Evolutionary conservation across 1,284 basidiomycete species (phyloP), one percentile per base, ranked within the genome.

Genomic region (Waitea zeae): DNA sequence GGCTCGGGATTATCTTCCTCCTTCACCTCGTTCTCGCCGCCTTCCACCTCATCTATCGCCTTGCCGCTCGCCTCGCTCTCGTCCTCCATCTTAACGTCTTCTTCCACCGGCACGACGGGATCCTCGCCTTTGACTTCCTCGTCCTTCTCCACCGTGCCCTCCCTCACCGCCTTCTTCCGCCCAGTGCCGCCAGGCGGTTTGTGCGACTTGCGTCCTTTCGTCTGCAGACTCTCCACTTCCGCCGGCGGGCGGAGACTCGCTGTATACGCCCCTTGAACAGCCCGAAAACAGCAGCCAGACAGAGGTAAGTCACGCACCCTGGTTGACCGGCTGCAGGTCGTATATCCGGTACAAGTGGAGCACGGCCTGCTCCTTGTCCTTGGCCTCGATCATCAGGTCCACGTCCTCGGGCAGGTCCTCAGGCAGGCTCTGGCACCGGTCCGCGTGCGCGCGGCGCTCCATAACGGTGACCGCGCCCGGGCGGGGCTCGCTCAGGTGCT

Each of bases 301-400:
- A 55, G 3, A 90, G 87, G 87, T 55, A 59, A 17, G 82, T 80
- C 65, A 31, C 35, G 32, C 39, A 42, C n/a, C 74, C 43, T 75
- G 59, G 14, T 64, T 65, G 18, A 86, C 78, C 9, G 70, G 64
- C 34, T 72, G 58, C 5, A 92, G 52, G 30, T 58, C 59, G 47
- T 93, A 92, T 31, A 84, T 74, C 41, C 87, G 57, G 48, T 84
- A 77, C 27, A 93, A 51, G 42, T 92, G 73, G 36, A 95, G 66
- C 5, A 95, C 88, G 5, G 87, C 88, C 51, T 93, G 89, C 53
- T 93, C 89, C 57, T 90, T 88, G 51, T 86, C 82, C 51, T 89
- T 87, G 5, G 81, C 81, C 57, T 95, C 89, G 41, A 95, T 86
- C 88, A 93, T 93, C 42, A 93, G 51, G 53, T 93, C 87, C 60